phyloP scores from a whole-genome alignment of 257 asterid species.

The Nicotiana tomentosiformis region DNA sequence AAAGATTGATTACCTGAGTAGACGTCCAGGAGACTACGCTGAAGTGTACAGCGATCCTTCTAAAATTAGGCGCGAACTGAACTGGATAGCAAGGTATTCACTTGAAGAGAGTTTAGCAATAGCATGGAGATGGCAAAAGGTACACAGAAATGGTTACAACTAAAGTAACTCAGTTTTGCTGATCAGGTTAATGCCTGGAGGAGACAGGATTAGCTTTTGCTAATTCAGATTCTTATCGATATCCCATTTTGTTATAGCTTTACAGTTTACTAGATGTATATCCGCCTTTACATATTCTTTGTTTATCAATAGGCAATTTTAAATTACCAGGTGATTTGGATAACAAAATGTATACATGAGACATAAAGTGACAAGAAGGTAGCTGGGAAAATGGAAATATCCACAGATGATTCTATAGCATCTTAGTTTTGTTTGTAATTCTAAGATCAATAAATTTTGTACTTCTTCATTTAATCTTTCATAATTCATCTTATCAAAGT shows the following conservation, averaged over 20 bases:
- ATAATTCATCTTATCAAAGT: neutral
- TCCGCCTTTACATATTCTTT: neutral
- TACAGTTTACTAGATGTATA: neutral
- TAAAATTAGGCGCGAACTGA: conserved; percentile 57
- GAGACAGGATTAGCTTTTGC: conserved; percentile 1
- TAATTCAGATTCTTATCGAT: neutral
- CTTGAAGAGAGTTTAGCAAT: conserved; percentile 64
- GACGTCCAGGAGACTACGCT: conserved; percentile 85
- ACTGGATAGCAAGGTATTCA: conserved; percentile 69
- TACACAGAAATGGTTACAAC: conserved; percentile 63
- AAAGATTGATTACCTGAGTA: conserved; percentile 58
- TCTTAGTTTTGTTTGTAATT: neutral
- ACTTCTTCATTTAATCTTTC: neutral
- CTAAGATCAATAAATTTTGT: neutral
- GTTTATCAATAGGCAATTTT: neutral
- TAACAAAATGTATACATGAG: neutral
- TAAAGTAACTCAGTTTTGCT: neutral
- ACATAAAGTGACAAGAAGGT: neutral
- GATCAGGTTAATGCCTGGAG: neutral
- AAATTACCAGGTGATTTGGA: neutral
- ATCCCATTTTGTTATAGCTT: neutral
- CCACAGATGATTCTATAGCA: neutral
- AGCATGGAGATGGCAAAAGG: conserved; percentile 97
- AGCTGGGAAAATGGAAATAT: neutral
- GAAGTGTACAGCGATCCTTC: conserved; percentile 90